Base-by-base conservation (phyloP, 495 filamentous ascomycete genomes). In the Apodospora peruviana region DNA sequence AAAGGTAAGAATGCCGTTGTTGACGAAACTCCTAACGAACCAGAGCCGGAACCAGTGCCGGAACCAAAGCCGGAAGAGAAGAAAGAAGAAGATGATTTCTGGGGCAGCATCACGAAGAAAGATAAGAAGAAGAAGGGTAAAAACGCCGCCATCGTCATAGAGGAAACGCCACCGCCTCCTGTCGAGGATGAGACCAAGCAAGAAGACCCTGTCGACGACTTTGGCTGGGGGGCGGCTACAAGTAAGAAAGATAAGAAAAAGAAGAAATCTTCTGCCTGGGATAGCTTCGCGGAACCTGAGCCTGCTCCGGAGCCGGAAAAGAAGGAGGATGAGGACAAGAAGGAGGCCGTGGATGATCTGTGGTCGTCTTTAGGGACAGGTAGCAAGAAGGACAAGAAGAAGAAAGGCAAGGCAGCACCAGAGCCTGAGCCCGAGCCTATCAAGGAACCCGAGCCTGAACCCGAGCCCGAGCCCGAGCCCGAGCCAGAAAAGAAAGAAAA, bases 401-500 rank as follows among this genome's bases (percentile, higher is more conserved):
- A 47, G 45, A 47, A 39, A 44, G 53, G 53, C 25, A 53, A 52
- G 42, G 40, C 36, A 39, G 23, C 16, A 2, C 41, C 25, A 12
- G 41, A 43, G 17, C 24, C 43, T 18, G 51, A 54, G 43, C 49
- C 44, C 10, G 44, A 44, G 53, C 47, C 55, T 1, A 55, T 52
- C 21, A 45, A 45, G 7, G 52, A 53, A 55, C 43, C 61, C 0
- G 55, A 56, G 41, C 48, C 58, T 16, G 52, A 50, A 24, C 42
- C 42, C 16, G 52, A 57, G 20, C 36, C 47, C 18, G 57, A 60
- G 16, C 54, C 58, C 4, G 60, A 66, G 19, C 57, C 59, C 21
- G 66, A 67, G 21, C 52, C 63, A 0, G 64, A 61, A 37, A 59
- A 54, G 11, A n/a, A n/a, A n/a, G n/a, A n/a, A n/a, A 60, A 64